Conservation (phyloP, 192 early-diverging fungal genomes). For the Linnemannia elongata region DNA sequence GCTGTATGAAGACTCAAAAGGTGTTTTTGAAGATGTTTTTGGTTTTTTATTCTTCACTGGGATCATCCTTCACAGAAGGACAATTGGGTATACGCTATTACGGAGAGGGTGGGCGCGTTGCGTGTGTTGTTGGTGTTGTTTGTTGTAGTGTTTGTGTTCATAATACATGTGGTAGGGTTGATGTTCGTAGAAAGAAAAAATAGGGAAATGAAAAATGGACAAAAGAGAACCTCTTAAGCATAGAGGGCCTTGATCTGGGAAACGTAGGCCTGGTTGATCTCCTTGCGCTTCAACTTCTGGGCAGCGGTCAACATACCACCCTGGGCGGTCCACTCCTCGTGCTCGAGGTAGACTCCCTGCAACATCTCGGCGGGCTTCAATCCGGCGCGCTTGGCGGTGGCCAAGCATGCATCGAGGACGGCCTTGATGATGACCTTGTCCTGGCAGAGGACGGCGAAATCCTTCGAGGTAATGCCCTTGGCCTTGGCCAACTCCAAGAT, state of each 20-base stretch:
- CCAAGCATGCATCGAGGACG: constrained; percentile 60
- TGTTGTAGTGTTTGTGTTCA: background rate
- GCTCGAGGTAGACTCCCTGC: constrained; percentile 71
- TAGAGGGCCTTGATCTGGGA: constrained; percentile 70
- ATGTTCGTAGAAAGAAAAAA: constrained; percentile 7
- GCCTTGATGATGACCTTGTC: constrained; percentile 65
- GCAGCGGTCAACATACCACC: constrained; percentile 93
- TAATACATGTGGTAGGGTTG: constrained; percentile 1
- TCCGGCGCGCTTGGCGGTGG: constrained; percentile 72
- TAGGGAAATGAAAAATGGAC: background rate
- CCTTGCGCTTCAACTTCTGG: constrained; percentile 91
- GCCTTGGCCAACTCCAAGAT: constrained; percentile 61
- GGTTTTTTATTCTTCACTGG: background rate
- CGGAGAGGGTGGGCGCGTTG: background rate
- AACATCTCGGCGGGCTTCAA: constrained; percentile 85
- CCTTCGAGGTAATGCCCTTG: constrained; percentile 53
- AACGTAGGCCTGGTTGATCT: constrained; percentile 77
- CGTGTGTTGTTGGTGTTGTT: background rate
- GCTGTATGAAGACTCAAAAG: no score
- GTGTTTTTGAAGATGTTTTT: constrained; percentile 8
- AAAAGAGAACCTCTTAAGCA: background rate
- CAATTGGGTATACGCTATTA: background rate
- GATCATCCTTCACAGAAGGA: background rate
- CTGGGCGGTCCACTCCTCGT: constrained; percentile 93
- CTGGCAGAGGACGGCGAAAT: constrained; percentile 68